A percentile compares a stretch with the other conserved stretches of the same genome.
Evolutionary conservation across 1,139 yeast genomes (phyloP).

Genomic region (Candida sojae): DNA sequence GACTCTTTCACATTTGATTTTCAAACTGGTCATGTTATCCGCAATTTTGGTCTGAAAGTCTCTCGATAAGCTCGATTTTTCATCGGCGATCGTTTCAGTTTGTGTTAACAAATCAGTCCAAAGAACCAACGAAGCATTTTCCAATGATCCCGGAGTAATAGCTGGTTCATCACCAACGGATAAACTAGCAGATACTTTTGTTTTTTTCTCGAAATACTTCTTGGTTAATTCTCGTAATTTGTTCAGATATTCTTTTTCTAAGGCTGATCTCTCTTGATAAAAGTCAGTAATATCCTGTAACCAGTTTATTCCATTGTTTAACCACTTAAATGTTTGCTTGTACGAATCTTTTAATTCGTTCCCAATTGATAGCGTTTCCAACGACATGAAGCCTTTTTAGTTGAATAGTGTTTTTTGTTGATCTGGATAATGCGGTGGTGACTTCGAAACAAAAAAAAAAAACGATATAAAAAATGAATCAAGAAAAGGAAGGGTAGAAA

Average conservation of each 20-base stretch:
- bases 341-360: slow-evolving; percentile 78
- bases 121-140: slow-evolving; percentile 87
- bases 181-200: slow-evolving; percentile 63
- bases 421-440: neutral
- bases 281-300: slow-evolving; percentile 77
- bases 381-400: slow-evolving; percentile 15
- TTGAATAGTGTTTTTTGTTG: neutral
- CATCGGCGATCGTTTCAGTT: slow-evolving; percentile 79
- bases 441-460: neutral
- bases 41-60: slow-evolving; percentile 65
- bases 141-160: slow-evolving; percentile 93
- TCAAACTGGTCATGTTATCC: slow-evolving; percentile 60
- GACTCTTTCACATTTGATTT: slow-evolving; percentile 54
- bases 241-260: slow-evolving; percentile 82
- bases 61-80: slow-evolving; percentile 58
- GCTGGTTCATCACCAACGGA: slow-evolving; percentile 92
- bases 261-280: slow-evolving; percentile 75
- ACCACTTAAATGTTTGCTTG: slow-evolving; percentile 77
- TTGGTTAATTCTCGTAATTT: slow-evolving; percentile 65
- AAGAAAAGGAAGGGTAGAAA: neutral
- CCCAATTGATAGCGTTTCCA: slow-evolving; percentile 48
- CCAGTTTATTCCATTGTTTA: slow-evolving; percentile 72
- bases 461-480: neutral
- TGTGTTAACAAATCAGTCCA: slow-evolving; percentile 90
- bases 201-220: slow-evolving; percentile 76